Evolutionary conservation across 2,329 filamentous ascomycete genomes (phyloP), one percentile per base, ranked within the genome.

Genomic region (Cercospora citrullina): DNA sequence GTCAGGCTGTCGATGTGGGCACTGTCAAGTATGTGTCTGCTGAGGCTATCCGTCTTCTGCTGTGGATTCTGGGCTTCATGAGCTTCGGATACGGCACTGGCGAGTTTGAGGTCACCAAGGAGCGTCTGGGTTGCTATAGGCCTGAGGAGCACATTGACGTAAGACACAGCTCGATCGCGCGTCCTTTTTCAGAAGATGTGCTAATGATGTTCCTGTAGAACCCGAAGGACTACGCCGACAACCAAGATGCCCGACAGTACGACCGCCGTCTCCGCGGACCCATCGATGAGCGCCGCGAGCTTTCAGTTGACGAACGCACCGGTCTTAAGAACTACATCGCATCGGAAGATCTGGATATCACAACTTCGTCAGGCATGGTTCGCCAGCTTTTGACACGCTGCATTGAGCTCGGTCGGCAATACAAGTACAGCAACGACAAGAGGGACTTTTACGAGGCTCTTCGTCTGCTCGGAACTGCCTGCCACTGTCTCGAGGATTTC

Each of bases 401-500:
- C 75, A 93, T 97, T 74, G 85, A 94, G 74, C 87, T 95, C n/a
- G 94, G 89, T 53, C 90, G 92, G 68, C 85, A 85, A 58, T 97
- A 94, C 79, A 85, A 84, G 67, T 82, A 85, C 12, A 87, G 84
- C 71, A 83, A 87, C 65, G 87, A 90, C 74, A 88, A 92, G 77
- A 86, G 85, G n/a, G 93, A 97, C 75, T 86, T 96, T 31, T 89
- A 95, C 77, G 94, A 97, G 81, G 91, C 93, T 65, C 87, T 97
- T 59, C 89, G 94, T 64, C 85, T 97, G 18, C 83, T 97, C 70
- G 94, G 94, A 67, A 97, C 93, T 67, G 94, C 90, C 39, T 87
- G 93, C 65, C 94, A 98, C 82, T 97, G 93, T 77, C 82, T 97
- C 26, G 94, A 96, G 82, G 94, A 97, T 78, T 98, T 90, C 82